Conservation (phyloP, 805 yeast genomes). For the Saccharomycopsis babjevae region DNA sequence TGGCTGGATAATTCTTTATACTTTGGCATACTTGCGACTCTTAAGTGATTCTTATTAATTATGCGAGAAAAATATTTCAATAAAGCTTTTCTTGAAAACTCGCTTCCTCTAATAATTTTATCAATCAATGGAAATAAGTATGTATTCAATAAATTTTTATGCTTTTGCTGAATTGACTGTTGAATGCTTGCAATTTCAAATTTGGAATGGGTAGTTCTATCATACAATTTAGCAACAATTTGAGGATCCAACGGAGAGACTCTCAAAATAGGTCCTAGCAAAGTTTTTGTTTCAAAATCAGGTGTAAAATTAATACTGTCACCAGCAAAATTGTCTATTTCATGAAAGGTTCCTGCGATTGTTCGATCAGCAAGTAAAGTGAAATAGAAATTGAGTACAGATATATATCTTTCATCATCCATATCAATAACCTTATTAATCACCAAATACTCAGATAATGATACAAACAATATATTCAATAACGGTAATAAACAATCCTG, state of each 20-base stretch:
- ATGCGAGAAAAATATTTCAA: slow-evolving; percentile 62
- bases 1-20: slow-evolving; percentile 58
- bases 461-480: slow-evolving; percentile 21
- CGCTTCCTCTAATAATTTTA: slow-evolving; percentile 64
- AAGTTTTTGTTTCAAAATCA: slow-evolving; percentile 40
- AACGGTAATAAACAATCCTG: slow-evolving; percentile 44
- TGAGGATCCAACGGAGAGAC: slow-evolving; percentile 61
- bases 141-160: slow-evolving; percentile 45
- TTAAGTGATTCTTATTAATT: slow-evolving; percentile 73
- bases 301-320: slow-evolving; percentile 25
- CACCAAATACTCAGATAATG: slow-evolving; percentile 29
- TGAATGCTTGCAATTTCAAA: slow-evolving; percentile 40
- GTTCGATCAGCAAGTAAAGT: slow-evolving; percentile 47
- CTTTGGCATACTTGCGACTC: slow-evolving; percentile 79
- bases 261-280: slow-evolving; percentile 69
- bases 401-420: slow-evolving; percentile 41
- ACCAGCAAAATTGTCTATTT: slow-evolving; percentile 44
- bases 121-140: slow-evolving; percentile 56
- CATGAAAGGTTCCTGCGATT: slow-evolving; percentile 51
- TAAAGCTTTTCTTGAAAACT: slow-evolving; percentile 50
- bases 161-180: slow-evolving; percentile 56
- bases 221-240: slow-evolving; percentile 38
- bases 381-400: slow-evolving; percentile 46
- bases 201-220: slow-evolving; percentile 25
- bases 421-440: slow-evolving; percentile 30